A percentile compares a stretch with the other conserved stretches of the same genome.
Conservation (phyloP, 1,284 basidiomycete species). For the Ceratobasidium sp. region DNA sequence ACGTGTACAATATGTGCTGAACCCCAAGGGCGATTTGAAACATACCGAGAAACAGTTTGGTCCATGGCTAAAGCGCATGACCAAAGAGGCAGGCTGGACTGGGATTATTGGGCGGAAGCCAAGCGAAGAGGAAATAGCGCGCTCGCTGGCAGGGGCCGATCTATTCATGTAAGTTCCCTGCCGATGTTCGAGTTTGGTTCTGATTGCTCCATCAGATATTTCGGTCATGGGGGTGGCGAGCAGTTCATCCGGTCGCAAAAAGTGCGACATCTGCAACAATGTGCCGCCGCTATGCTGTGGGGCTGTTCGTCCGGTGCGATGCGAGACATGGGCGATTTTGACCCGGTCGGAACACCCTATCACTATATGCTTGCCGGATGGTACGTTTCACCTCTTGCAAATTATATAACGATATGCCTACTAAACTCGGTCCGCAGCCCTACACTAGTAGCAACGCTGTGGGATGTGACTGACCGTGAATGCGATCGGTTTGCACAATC, state of each 20-base stretch:
- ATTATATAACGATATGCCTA: background rate
- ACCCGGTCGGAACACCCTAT: conserved; percentile 90
- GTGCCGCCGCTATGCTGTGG: conserved; percentile 97
- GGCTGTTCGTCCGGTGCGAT: conserved; percentile 95
- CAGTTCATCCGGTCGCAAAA: conserved; percentile 92
- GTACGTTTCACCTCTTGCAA: conserved; percentile 64
- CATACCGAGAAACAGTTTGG: conserved; percentile 87
- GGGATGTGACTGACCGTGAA: conserved; percentile 99
- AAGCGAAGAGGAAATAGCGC: conserved; percentile 82
- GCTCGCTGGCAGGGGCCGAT: conserved; percentile 78
- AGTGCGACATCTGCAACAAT: conserved; percentile 81
- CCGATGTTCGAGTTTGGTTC: background rate
- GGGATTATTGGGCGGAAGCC: conserved; percentile 83
- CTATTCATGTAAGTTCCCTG: conserved; percentile 81
- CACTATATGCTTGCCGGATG: conserved; percentile 97
- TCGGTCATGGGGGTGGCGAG: conserved; percentile 96
- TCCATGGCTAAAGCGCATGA: conserved; percentile 79
- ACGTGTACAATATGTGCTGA: conserved; percentile 87
- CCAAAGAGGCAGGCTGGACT: conserved; percentile 76
- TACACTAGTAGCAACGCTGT: conserved; percentile 92
- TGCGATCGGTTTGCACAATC: conserved; percentile 92
- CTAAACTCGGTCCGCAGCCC: conserved; percentile 68
- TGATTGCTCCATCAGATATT: conserved; percentile 72
- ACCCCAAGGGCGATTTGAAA: conserved; percentile 90
- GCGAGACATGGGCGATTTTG: conserved; percentile 92